These are phyloP conservation scores for Xanthoconium stramineum DNA, from an alignment of 768 basidiomycete genomes.

Conservation along the genomic window DNA sequence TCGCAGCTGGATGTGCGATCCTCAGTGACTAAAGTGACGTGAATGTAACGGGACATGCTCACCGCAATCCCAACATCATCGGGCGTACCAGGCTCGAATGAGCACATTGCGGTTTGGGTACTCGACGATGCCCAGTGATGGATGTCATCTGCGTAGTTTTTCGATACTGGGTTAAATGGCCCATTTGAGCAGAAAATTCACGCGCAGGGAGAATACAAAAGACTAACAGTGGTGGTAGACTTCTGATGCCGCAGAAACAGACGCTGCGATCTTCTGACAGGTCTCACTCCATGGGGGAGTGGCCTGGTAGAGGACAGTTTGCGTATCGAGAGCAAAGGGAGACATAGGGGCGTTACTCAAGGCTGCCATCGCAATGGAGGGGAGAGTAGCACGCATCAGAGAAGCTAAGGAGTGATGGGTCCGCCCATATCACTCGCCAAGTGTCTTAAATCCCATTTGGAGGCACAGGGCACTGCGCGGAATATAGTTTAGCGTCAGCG, in stretches of 20 bases:
- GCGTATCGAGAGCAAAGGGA: neutral
- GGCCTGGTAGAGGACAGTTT: neutral
- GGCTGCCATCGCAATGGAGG: neutral
- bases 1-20: conserved; percentile 2
- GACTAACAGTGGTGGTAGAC: conserved; percentile 2
- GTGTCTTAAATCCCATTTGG: neutral
- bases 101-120: conserved; percentile 44
- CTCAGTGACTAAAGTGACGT: neutral
- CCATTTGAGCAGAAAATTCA: neutral
- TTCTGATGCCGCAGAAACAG: conserved; percentile 4
- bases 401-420: no score
- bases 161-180: conserved; percentile 1
- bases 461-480: no score
- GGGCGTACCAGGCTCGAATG: conserved; percentile 55
- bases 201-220: neutral
- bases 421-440: no score
- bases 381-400: neutral
- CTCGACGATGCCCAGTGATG: conserved; percentile 53
- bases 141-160: conserved; percentile 41
- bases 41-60: neutral
- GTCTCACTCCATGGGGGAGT: neutral
- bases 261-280: neutral
- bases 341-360: neutral
- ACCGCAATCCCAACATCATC: conserved; percentile 52
- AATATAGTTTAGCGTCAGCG: neutral